Evolutionary conservation across 169 alveolate species (phyloP).

Genomic region (Plasmodium knowlesi): DNA sequence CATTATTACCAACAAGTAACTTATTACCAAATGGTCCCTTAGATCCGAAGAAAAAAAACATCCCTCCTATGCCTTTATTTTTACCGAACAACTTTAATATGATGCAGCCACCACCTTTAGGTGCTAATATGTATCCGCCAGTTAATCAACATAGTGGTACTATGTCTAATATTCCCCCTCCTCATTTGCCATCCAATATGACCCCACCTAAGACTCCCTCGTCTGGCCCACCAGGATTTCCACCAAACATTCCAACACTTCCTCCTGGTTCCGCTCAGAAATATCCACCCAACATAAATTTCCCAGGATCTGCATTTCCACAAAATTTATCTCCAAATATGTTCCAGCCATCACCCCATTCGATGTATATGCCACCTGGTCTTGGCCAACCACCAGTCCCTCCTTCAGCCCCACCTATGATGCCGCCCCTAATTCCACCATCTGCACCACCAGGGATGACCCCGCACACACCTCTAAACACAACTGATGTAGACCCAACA

Average conservation of each 20-base stretch:
- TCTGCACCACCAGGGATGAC: conserved; percentile 11
- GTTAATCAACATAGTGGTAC: conserved; percentile 7
- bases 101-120: conserved; percentile 22
- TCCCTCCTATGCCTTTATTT: conserved; percentile 38
- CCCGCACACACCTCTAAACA: background rate
- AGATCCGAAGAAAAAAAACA: conserved; percentile 32
- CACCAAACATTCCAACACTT: conserved; percentile 23
- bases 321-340: conserved; percentile 36
- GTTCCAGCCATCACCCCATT: conserved; percentile 13
- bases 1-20: conserved; percentile 36
- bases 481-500: background rate
- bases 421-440: background rate
- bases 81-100: conserved; percentile 21
- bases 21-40: conserved; percentile 10
- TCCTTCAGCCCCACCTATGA: conserved; percentile 46
- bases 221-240: background rate
- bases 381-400: conserved; percentile 38
- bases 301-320: conserved; percentile 14
- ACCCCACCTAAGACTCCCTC: background rate
- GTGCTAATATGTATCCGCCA: conserved; percentile 23
- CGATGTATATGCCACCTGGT: conserved; percentile 53
- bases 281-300: conserved; percentile 27
- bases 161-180: conserved; percentile 9
- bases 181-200: background rate
- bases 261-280: conserved; percentile 21